These are phyloP conservation scores for Mrakia frigida DNA, from an alignment of 768 basidiomycete species.

Conservation along the genomic window DNA sequence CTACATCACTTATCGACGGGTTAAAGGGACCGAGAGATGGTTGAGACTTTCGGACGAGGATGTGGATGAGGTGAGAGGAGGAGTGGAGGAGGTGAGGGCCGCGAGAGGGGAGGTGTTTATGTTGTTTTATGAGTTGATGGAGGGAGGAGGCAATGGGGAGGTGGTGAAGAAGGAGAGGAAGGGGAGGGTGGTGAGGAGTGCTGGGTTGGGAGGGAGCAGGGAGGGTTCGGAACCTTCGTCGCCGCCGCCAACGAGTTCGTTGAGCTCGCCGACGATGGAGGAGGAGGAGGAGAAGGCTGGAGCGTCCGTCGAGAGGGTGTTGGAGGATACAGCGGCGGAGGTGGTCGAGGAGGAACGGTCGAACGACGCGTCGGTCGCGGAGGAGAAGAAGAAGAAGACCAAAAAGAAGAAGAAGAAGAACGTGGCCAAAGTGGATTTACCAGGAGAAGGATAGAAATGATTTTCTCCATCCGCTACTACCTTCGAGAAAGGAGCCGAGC, in stretches of 20 bases:
- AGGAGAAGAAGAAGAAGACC: conserved; percentile 14
- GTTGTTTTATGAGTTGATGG: conserved; percentile 84
- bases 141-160: conserved; percentile 23
- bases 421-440: too few species aligned
- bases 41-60: conserved; percentile 69
- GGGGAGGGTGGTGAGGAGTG: conserved; percentile 49
- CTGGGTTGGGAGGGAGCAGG: conserved; percentile 50
- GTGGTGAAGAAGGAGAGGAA: background rate
- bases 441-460: background rate
- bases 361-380: background rate
- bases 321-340: background rate
- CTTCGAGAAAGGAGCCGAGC: background rate
- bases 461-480: background rate
- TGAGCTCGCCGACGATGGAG: conserved; percentile 58
- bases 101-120: conserved; percentile 77
- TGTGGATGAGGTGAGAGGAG: conserved; percentile 45
- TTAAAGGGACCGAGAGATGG: conserved; percentile 56
- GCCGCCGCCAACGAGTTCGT: conserved; percentile 70
- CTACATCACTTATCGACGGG: conserved; percentile 84
- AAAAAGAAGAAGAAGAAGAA: conserved; percentile 18
- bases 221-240: conserved; percentile 47
- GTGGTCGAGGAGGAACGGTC: background rate
- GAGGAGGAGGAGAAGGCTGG: conserved; percentile 62
- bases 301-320: background rate
- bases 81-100: conserved; percentile 66